phyloP scores from a whole-genome alignment of 305 asterid genomes.

The Fraxinus platypoda region DNA sequence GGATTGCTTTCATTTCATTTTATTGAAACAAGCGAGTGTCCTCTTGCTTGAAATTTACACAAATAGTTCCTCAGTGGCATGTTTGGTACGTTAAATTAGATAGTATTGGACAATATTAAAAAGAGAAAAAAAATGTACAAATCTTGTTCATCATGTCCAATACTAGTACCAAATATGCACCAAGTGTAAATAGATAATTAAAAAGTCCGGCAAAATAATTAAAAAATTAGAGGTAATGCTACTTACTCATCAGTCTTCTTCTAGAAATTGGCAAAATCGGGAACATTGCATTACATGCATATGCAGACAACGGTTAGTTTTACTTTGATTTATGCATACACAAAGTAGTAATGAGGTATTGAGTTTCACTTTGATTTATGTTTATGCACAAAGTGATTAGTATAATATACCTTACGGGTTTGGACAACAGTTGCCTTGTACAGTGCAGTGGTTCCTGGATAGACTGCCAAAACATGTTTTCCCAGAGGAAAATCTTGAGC shows the following conservation, averaged over 20 bases:
- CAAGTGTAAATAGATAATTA: neutral
- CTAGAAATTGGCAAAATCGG: conserved; percentile 38
- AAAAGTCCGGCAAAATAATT: conserved; percentile 2
- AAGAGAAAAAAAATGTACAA: neutral
- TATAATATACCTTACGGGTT: conserved; percentile 69
- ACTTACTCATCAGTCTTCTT: conserved; percentile 91
- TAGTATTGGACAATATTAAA: neutral
- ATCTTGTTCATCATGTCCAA: neutral
- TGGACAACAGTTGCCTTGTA: conserved; percentile 94
- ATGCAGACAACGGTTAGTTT: conserved; percentile 35
- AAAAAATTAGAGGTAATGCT: conserved; percentile 11
- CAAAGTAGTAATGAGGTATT: neutral
- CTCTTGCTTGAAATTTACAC: neutral
- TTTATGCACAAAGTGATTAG: conserved; percentile 1
- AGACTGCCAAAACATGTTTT: conserved; percentile 85
- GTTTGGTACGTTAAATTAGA: neutral
- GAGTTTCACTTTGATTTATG: conserved; percentile 26
- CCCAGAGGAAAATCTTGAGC: conserved; percentile 79
- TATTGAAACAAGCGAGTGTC: neutral
- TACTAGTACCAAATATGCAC: neutral
- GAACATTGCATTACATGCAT: conserved; percentile 29
- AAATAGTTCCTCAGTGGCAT: neutral
- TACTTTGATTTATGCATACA: conserved; percentile 9
- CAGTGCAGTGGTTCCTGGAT: conserved; percentile 93
- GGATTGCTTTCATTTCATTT: neutral